A percentile compares a stretch with the other conserved stretches of the same genome.
Evolutionary conservation across 345 rosid species (phyloP).

Genomic region (Salix brachista): DNA sequence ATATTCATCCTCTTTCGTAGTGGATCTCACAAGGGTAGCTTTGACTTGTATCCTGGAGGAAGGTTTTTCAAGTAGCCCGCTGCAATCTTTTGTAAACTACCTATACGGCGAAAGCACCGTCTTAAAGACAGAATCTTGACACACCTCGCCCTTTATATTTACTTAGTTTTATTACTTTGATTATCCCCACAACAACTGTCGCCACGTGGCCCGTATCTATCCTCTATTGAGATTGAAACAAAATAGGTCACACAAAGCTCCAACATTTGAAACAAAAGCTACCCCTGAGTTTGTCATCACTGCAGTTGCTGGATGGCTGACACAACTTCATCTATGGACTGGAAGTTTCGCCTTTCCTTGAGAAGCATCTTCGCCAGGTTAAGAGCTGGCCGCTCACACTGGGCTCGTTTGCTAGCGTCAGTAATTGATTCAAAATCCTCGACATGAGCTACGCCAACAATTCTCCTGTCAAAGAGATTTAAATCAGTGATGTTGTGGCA

Average conservation of each 20-base stretch:
- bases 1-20: no score
- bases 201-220: no score
- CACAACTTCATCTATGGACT: slow-evolving; percentile 61
- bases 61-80: no score
- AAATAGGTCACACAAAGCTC: no score
- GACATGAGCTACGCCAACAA: slow-evolving; percentile 93
- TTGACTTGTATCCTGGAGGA: no score
- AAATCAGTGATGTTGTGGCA: background rate
- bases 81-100: no score
- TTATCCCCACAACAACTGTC: no score
- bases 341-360: slow-evolving; percentile 70
- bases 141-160: no score
- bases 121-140: background rate
- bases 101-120: background rate
- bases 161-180: no score
- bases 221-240: no score
- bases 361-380: slow-evolving; percentile 63
- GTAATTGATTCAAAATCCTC: slow-evolving; percentile 90
- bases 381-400: slow-evolving; percentile 71
- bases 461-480: slow-evolving; percentile 52
- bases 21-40: no score
- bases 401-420: slow-evolving; percentile 54
- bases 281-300: background rate
- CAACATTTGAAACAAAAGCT: background rate
- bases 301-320: slow-evolving; percentile 36